Base-by-base conservation (phyloP, 495 filamentous ascomycete species). In the Penicillium alfredii region DNA sequence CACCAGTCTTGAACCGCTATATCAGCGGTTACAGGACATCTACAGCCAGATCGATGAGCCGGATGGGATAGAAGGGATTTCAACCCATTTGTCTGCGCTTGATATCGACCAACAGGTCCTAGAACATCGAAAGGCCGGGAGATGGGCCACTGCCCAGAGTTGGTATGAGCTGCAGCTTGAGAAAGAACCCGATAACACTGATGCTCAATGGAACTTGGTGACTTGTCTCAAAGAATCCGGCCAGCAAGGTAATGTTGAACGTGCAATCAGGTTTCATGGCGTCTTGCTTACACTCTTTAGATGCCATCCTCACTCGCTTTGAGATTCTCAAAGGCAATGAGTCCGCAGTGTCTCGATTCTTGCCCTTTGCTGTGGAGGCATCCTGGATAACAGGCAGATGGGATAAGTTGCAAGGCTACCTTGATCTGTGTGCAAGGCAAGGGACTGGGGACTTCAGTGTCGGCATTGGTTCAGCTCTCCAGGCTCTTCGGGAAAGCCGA, bases 1-100 rank as follows among this genome's bases (percentile, higher is more conserved):
- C 5, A 49, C 71, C 12, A 64, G 68, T 13, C 60, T 73, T 24
- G 74, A 82, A 32, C 60, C 69, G 35, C 67, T 90, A 2, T 77
- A 89, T 46, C 77, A 88, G 46, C 72, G 79, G 18, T 63, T 98
- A 4, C 92, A 96, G 47, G 78, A 88, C 12, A 95, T 96, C 25
- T 99, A 97, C 58, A 88, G 86, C 1, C 80, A 93, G 44, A 96
- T 99, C 33, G 93, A 99, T 45, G 92, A 99, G 50, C 92, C 92
- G 1, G 92, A 99, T 58, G 89, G 93, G 1, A 82, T 99, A 26
- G 88, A 95, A 53, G 92, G 92, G 4, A 86, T 99, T 30, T 95
- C 90, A 7, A 78, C 83, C 4, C 80, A 92, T 52, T 60, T 96
- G 15, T 79, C 82, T 33, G 78, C 82, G 7, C 67, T 96, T 12